A percentile compares a stretch with the other conserved stretches of the same genome.
Conservation (phyloP, 495 filamentous ascomycete genomes). For the Daldinia vernicosa region DNA sequence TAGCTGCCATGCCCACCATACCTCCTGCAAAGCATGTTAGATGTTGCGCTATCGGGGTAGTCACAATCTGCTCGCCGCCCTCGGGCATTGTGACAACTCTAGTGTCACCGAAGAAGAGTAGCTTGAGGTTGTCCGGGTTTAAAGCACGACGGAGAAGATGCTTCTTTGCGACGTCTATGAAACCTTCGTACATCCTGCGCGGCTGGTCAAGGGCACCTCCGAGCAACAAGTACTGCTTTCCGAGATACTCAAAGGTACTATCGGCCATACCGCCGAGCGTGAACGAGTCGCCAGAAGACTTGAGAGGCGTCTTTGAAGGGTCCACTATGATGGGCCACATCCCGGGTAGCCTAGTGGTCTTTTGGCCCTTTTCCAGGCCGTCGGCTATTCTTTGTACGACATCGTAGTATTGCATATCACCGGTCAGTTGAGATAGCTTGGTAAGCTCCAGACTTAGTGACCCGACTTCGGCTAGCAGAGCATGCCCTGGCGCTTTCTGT, state of each 20-base stretch:
- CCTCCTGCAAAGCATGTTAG: conserved; percentile 80
- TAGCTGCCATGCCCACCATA: conserved; percentile 84
- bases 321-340: conserved; percentile 81
- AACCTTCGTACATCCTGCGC: conserved; percentile 75
- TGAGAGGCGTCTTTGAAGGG: conserved; percentile 66
- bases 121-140: conserved; percentile 66
- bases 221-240: conserved; percentile 73
- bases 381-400: conserved; percentile 83
- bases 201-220: conserved; percentile 81
- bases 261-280: conserved; percentile 81
- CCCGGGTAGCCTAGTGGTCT: conserved; percentile 72
- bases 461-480: conserved; percentile 69
- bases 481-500: conserved; percentile 57
- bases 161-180: conserved; percentile 73
- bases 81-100: conserved; percentile 40
- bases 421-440: conserved; percentile 81
- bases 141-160: conserved; percentile 72
- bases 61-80: conserved; percentile 33
- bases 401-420: conserved; percentile 84
- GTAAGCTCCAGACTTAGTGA: conserved; percentile 86
- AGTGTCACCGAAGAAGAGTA: conserved; percentile 69
- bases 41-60: conserved; percentile 51
- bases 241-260: conserved; percentile 86
- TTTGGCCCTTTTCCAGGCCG: conserved; percentile 73
- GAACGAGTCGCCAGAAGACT: conserved; percentile 53